These are phyloP conservation scores for Trypanosoma platydactyli DNA, from an alignment of 208 protist species.

Conservation along the genomic window DNA sequence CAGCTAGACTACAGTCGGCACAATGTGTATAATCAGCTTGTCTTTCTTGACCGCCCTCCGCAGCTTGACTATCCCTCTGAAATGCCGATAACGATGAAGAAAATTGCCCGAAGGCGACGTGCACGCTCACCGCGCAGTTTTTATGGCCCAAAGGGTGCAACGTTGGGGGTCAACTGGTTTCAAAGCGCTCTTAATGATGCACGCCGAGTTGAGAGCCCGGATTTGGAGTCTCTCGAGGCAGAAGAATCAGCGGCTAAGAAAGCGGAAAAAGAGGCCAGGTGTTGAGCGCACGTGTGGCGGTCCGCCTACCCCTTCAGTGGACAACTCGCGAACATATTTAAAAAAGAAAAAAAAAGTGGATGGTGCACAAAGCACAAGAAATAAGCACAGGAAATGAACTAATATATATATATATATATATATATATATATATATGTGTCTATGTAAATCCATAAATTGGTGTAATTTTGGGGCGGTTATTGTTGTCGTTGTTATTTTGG, in stretches of 20 bases:
- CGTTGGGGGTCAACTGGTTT: constrained; percentile 56
- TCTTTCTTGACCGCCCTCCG: constrained; percentile 42
- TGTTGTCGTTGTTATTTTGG: no score
- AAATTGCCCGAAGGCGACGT: constrained; percentile 35
- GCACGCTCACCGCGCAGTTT: constrained; percentile 69
- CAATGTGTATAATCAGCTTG: constrained; percentile 56
- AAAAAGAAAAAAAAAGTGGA: no score
- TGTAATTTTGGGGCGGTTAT: no score
- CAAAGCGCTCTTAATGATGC: constrained; percentile 40
- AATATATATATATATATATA: no score
- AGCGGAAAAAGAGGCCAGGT: neutral
- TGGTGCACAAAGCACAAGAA: no score
- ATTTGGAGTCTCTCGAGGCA: constrained; percentile 47
- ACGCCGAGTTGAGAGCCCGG: constrained; percentile 39
- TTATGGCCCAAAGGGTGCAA: constrained; percentile 44
- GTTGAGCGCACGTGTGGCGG: neutral
- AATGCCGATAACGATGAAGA: constrained; percentile 46
- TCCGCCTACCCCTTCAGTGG: constrained; percentile 5
- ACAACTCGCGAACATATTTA: no score
- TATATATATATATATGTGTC: no score
- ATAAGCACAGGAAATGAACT: no score
- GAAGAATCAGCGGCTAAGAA: constrained; percentile 40
- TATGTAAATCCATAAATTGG: no score
- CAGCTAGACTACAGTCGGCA: constrained; percentile 51
- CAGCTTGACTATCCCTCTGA: constrained; percentile 40